Evolutionary conservation across 257 asterid genomes (phyloP).

Genomic region (Petrea volubilis): DNA sequence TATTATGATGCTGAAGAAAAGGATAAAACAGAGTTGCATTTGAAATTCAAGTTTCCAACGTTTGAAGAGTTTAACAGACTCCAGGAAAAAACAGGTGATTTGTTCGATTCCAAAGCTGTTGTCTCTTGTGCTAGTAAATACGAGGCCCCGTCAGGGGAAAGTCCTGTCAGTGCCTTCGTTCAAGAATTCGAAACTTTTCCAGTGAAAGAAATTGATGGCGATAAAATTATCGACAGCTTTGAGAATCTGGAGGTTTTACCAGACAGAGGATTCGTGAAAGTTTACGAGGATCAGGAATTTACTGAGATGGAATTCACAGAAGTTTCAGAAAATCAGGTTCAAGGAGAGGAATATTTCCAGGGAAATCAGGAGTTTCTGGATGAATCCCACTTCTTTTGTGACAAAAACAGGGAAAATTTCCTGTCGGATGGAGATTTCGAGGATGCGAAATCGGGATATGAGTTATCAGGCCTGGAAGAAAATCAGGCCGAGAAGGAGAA

Average conservation of each 20-base stretch:
- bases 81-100: conserved; percentile 15
- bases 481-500: conserved; percentile 11
- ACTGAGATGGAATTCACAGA: neutral
- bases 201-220: neutral
- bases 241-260: conserved; percentile 17
- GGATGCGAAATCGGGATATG: too few relatives aligned
- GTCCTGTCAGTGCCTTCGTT: conserved; percentile 11
- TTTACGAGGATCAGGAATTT: neutral
- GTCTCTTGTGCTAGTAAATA: conserved; percentile 2
- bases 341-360: conserved; percentile 3
- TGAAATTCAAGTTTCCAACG: conserved; percentile 55
- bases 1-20: conserved; percentile 19
- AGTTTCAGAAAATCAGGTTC: neutral
- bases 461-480: too few relatives aligned
- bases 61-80: conserved; percentile 50
- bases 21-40: conserved; percentile 34
- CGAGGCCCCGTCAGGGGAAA: conserved; percentile 19
- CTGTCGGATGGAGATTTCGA: conserved; percentile 52
- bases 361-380: conserved; percentile 24
- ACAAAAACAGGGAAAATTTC: conserved; percentile 36
- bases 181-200: conserved; percentile 25
- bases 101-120: conserved; percentile 22
- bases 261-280: neutral
- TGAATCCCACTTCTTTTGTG: conserved; percentile 22
- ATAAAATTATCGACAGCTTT: neutral